Percentiles rank a stretch among this genome's conserved stretches.
These are phyloP conservation scores for Mycena leptocephala DNA, from an alignment of 768 basidiomycete species.

Conservation along the genomic window DNA sequence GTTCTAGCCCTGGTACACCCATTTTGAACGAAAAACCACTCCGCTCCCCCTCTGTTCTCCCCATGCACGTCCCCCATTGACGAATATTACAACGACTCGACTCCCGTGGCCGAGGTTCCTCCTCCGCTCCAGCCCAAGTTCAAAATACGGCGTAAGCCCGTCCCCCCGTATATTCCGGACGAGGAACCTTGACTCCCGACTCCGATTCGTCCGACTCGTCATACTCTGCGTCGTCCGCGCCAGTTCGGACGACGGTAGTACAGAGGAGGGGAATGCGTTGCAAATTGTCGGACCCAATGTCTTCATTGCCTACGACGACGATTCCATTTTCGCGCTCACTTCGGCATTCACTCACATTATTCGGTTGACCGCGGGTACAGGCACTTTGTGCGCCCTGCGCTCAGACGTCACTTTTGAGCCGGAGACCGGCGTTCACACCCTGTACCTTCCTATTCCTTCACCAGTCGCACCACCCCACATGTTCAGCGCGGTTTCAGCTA, in stretches of 20 bases:
- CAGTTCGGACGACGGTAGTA: not conserved
- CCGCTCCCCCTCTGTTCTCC: slow-evolving; percentile 21
- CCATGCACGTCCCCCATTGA: slow-evolving; percentile 16
- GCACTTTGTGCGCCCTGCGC: too few species aligned
- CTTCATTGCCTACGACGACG: slow-evolving; percentile 28
- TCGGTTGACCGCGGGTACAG: not conserved
- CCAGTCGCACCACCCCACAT: not conserved
- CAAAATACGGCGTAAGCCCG: slow-evolving; percentile 29
- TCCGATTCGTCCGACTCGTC: not conserved
- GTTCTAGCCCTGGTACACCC: not conserved
- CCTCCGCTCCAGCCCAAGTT: not conserved
- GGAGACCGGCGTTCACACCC: slow-evolving; percentile 16
- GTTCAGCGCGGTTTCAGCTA: not conserved
- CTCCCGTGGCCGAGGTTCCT: not conserved
- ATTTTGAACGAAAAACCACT: slow-evolving; percentile 3
- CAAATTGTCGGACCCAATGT: slow-evolving; percentile 28
- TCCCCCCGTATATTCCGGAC: slow-evolving; percentile 1
- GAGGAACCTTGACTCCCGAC: not conserved
- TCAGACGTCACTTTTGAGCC: not conserved
- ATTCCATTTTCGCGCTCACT: not conserved
- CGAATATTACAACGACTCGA: not conserved
- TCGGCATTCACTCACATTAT: slow-evolving; percentile 31
- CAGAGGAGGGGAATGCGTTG: not conserved
- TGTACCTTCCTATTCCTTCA: slow-evolving; percentile 17
- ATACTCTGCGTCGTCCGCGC: too few species aligned